A percentile compares a stretch with the other conserved stretches of the same genome.
These are phyloP conservation scores for Phaffomyces opuntiae DNA, from an alignment of 805 yeast species.

Conservation along the genomic window DNA sequence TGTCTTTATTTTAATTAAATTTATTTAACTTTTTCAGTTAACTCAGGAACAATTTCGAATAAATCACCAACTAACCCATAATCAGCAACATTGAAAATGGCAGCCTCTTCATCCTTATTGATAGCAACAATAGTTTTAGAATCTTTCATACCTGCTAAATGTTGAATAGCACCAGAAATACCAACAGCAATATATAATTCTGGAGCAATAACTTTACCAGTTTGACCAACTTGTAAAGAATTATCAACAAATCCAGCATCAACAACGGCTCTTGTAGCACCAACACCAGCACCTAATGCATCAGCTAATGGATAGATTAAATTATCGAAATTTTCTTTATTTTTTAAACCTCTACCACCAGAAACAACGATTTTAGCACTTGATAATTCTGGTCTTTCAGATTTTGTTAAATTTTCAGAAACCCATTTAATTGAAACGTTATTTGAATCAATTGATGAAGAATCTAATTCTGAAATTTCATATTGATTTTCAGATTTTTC, in stretches of 20 bases:
- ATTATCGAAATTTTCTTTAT: slow-evolving; percentile 78
- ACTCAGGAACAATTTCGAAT: slow-evolving; percentile 82
- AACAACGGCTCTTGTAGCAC: slow-evolving; percentile 98
- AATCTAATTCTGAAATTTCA: slow-evolving; percentile 41
- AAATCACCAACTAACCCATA: slow-evolving; percentile 85
- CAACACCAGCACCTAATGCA: slow-evolving; percentile 90
- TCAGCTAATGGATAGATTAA: slow-evolving; percentile 79
- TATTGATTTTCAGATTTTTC: slow-evolving; percentile 31
- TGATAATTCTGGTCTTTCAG: slow-evolving; percentile 87
- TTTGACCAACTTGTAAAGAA: slow-evolving; percentile 95
- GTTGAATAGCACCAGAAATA: slow-evolving; percentile 96
- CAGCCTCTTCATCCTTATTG: slow-evolving; percentile 91
- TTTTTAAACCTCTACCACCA: slow-evolving; percentile 92
- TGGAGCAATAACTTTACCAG: slow-evolving; percentile 97
- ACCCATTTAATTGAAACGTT: slow-evolving; percentile 42
- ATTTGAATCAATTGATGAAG: slow-evolving; percentile 27
- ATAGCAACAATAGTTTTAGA: slow-evolving; percentile 90
- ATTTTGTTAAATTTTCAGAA: slow-evolving; percentile 63
- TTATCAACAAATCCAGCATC: slow-evolving; percentile 95
- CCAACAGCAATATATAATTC: slow-evolving; percentile 92
- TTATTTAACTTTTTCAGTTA: slow-evolving; percentile 55
- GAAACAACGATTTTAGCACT: slow-evolving; percentile 77
- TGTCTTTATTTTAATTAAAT: background rate
- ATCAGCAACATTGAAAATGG: slow-evolving; percentile 89
- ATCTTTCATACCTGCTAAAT: slow-evolving; percentile 97